Conservation (phyloP, 2,329 filamentous ascomycete genomes). For the Fusarium illudens region DNA sequence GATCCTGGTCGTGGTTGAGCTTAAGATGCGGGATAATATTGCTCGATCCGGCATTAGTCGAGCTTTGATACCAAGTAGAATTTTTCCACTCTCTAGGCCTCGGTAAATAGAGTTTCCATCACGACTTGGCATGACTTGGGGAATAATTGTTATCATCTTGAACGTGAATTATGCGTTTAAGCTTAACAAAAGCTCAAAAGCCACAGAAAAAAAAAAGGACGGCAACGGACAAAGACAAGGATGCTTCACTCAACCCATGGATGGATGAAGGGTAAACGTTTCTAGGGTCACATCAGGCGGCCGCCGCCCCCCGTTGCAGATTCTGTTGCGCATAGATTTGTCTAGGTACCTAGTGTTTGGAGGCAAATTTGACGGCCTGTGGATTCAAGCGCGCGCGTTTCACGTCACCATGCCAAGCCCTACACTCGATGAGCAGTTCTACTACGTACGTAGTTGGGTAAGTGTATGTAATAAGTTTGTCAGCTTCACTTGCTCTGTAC, state of each 20-base stretch:
- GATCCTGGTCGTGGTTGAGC: conserved; percentile 3
- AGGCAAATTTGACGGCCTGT: neutral
- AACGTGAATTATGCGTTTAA: neutral
- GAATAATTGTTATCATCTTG: neutral
- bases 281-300: conserved; percentile 19
- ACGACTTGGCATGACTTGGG: neutral
- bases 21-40: conserved; percentile 15
- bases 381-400: conserved; percentile 10
- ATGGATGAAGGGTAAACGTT: conserved; percentile 37
- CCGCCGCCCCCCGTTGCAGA: conserved; percentile 10
- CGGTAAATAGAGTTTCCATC: neutral
- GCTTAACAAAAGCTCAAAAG: conserved; percentile 1
- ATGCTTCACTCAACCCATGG: neutral
- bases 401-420: neutral
- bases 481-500: neutral
- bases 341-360: neutral
- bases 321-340: conserved; percentile 14
- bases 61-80: neutral
- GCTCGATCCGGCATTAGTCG: neutral
- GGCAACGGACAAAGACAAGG: conserved; percentile 1
- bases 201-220: neutral
- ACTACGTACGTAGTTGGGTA: no score
- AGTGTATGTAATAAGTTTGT: neutral
- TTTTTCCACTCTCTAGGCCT: neutral
- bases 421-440: no score